Percentiles rank a stretch among this genome's conserved stretches.
Conservation (phyloP, 2,329 filamentous ascomycete species). For the Annulohypoxylon truncatum region DNA sequence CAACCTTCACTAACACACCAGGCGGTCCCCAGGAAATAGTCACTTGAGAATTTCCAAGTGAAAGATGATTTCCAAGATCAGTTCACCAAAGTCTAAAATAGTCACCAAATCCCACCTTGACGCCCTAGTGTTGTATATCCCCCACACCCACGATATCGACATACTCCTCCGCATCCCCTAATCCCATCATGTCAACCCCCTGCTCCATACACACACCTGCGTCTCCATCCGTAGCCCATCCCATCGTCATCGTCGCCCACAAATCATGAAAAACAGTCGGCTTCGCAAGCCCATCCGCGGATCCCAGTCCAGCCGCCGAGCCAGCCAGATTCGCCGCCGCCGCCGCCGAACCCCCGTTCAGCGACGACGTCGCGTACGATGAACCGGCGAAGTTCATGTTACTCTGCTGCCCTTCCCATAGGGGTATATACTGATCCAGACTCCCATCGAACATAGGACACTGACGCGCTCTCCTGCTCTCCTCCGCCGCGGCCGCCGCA, state of each 20-base stretch:
- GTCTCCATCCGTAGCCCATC: constrained; percentile 51
- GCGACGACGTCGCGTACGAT: constrained; percentile 20
- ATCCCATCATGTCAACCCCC: neutral
- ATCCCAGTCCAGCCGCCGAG: neutral
- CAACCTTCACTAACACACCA: too few species aligned
- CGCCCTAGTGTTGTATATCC: neutral
- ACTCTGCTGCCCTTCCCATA: constrained; percentile 57
- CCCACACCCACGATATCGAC: constrained; percentile 12
- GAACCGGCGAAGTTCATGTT: constrained; percentile 11
- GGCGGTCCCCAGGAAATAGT: too few species aligned
- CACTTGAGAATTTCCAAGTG: too few species aligned
- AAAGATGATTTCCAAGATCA: too few species aligned
- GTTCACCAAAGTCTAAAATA: too few species aligned
- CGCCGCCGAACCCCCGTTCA: constrained; percentile 13
- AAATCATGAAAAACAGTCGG: constrained; percentile 55
- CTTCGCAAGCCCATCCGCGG: constrained; percentile 35
- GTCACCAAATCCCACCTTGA: too few species aligned
- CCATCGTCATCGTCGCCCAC: constrained; percentile 62
- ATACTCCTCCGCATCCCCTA: constrained; percentile 8
- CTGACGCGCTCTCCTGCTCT: constrained; percentile 41
- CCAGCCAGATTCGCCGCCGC: neutral
- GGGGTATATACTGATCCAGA: constrained; percentile 58
- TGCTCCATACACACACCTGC: neutral
- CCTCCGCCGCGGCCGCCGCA: constrained; percentile 23
- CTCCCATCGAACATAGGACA: constrained; percentile 66